Percentiles rank a stretch among this genome's conserved stretches.
These are phyloP conservation scores for Podaxis rugospora DNA, from an alignment of 768 basidiomycete genomes.

Conservation along the genomic window DNA sequence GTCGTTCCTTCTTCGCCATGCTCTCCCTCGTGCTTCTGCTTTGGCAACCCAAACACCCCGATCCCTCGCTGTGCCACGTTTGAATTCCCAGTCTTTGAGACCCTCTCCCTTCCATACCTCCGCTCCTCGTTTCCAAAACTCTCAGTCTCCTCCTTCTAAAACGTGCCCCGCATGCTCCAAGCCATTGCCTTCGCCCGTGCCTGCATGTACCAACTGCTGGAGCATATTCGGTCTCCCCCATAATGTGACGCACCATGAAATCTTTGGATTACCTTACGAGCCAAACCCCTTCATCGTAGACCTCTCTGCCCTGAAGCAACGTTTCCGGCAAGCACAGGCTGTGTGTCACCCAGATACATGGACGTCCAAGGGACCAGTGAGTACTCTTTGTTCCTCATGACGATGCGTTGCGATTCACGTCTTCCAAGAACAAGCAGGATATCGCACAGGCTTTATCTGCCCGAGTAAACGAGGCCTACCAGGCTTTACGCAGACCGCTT, in stretches of 20 bases:
- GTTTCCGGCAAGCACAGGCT: slow-evolving; percentile 70
- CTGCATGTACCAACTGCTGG: slow-evolving; percentile 73
- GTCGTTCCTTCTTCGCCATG: neutral
- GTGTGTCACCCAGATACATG: slow-evolving; percentile 86
- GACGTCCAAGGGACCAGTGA: slow-evolving; percentile 61
- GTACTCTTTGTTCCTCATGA: slow-evolving; percentile 14
- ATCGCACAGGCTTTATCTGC: slow-evolving; percentile 68
- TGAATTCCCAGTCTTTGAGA: neutral
- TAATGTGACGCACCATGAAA: slow-evolving; percentile 56
- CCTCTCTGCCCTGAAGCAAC: slow-evolving; percentile 48
- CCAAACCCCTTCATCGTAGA: slow-evolving; percentile 75
- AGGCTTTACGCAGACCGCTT: slow-evolving; percentile 66
- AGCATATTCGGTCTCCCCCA: slow-evolving; percentile 57
- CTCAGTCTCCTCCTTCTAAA: neutral
- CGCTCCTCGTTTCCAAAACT: neutral
- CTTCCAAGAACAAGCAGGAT: slow-evolving; percentile 45
- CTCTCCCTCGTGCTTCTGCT: neutral
- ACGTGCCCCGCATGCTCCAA: slow-evolving; percentile 62
- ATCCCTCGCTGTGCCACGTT: neutral
- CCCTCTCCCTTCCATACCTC: neutral
- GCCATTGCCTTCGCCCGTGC: slow-evolving; percentile 57
- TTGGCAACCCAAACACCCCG: neutral
- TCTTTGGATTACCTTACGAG: slow-evolving; percentile 58
- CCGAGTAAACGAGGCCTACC: slow-evolving; percentile 79
- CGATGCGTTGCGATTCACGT: slow-evolving; percentile 8